phyloP scores from a whole-genome alignment of 2,329 filamentous ascomycete genomes.

The Lachnellula subtilissima region DNA sequence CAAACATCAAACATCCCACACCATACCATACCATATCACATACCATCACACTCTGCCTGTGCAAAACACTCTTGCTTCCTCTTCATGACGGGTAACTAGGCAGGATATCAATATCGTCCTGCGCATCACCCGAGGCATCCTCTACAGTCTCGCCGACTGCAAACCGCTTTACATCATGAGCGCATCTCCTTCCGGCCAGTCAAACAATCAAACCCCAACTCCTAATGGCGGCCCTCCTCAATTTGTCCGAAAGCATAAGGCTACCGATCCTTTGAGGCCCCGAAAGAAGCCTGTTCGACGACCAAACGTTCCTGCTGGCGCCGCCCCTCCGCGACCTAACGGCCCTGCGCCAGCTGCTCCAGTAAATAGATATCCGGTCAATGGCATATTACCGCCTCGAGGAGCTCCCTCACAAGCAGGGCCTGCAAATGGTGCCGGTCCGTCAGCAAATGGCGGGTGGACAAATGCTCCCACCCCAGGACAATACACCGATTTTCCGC shows the following conservation, averaged over 20 bases:
- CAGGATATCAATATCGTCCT: background rate
- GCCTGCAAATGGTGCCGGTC: slow-evolving; percentile 33
- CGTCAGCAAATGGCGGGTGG: slow-evolving; percentile 52
- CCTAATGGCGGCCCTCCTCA: slow-evolving; percentile 43
- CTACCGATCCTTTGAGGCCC: slow-evolving; percentile 59
- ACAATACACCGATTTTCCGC: slow-evolving; percentile 52
- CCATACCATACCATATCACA: too few species aligned
- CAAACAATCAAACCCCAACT: slow-evolving; percentile 42
- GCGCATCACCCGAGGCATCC: background rate
- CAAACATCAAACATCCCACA: too few species aligned
- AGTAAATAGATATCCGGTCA: slow-evolving; percentile 13
- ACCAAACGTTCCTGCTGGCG: slow-evolving; percentile 29
- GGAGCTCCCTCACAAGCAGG: slow-evolving; percentile 3
- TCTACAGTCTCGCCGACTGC: background rate
- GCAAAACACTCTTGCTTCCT: background rate
- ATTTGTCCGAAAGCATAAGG: slow-evolving; percentile 44
- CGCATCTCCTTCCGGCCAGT: slow-evolving; percentile 40
- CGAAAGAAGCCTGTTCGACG: slow-evolving; percentile 47
- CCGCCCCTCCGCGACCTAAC: slow-evolving; percentile 17
- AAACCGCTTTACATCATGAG: slow-evolving; percentile 33
- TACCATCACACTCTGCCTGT: too few species aligned
- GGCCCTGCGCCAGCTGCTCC: slow-evolving; percentile 14
- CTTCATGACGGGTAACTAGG: slow-evolving; percentile 15
- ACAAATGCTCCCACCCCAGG: slow-evolving; percentile 45
- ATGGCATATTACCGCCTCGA: slow-evolving; percentile 11